Evolutionary conservation across 495 filamentous ascomycete genomes (phyloP).

Genomic region (Sabuloglossum arenarium): DNA sequence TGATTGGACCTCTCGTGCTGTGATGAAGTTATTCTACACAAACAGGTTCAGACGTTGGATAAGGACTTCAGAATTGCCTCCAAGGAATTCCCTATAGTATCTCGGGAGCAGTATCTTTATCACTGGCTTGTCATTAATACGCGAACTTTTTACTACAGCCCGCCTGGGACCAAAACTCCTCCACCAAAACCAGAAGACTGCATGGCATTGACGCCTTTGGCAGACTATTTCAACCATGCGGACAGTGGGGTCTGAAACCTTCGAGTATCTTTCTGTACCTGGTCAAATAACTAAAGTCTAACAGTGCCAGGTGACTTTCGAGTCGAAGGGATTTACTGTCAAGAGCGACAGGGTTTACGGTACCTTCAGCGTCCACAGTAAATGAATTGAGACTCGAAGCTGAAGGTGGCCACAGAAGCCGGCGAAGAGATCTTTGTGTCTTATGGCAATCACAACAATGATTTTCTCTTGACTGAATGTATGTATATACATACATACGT

Average conservation of each 20-base stretch:
- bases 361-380: constrained; percentile 9
- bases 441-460: constrained; percentile 64
- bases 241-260: constrained; percentile 24
- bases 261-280: constrained; percentile 6
- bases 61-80: constrained; percentile 35
- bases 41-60: constrained; percentile 41
- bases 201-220: constrained; percentile 66
- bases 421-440: constrained; percentile 63
- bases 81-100: constrained; percentile 28
- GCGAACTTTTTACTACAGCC: constrained; percentile 57
- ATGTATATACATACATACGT: constrained; percentile 10
- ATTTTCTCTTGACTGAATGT: constrained; percentile 66
- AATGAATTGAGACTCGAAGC: not conserved
- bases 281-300: constrained; percentile 8
- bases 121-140: constrained; percentile 72
- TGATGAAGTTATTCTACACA: constrained; percentile 25
- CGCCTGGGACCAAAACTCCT: constrained; percentile 19
- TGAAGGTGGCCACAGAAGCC: constrained; percentile 6
- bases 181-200: constrained; percentile 39
- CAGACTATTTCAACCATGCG: constrained; percentile 74
- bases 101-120: constrained; percentile 37
- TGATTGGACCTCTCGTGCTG: too few relatives aligned
- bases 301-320: constrained; percentile 40
- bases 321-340: constrained; percentile 38
- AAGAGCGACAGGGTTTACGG: constrained; percentile 31